phyloP scores from a whole-genome alignment of 2,329 filamentous ascomycete genomes.

The Cordyceps militaris region DNA sequence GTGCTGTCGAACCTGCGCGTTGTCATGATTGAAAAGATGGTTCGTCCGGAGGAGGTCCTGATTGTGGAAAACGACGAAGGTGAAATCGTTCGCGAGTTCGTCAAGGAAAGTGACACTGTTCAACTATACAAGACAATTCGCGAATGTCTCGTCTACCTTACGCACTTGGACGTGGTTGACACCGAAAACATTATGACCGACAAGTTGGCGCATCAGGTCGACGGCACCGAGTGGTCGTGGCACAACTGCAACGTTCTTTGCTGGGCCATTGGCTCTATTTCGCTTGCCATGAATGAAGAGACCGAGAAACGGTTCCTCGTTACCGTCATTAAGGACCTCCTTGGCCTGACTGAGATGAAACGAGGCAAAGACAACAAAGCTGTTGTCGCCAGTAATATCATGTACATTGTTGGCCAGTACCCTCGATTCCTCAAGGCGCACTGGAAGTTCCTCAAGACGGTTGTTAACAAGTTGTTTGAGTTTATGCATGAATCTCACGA shows the following conservation, averaged over 20 bases:
- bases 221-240: conserved; percentile 97
- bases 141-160: conserved; percentile 94
- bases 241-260: conserved; percentile 99
- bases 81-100: conserved; percentile 97
- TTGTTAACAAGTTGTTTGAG: conserved; percentile 98
- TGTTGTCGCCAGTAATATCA: conserved; percentile 97
- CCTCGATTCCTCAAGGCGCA: conserved; percentile 97
- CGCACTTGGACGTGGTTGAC: conserved; percentile 93
- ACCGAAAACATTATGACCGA: conserved; percentile 99
- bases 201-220: conserved; percentile 90
- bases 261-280: conserved; percentile 99
- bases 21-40: conserved; percentile 99
- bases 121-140: conserved; percentile 98
- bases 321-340: conserved; percentile 95
- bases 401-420: conserved; percentile 99
- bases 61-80: conserved; percentile 99
- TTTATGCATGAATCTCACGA: conserved; percentile 99
- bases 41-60: conserved; percentile 91
- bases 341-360: conserved; percentile 98
- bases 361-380: conserved; percentile 99
- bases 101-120: conserved; percentile 98
- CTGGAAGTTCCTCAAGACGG: conserved; percentile 99
- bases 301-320: conserved; percentile 98
- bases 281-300: conserved; percentile 97
- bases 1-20: conserved; percentile 88